Evolutionary conservation across 345 rosid genomes (phyloP).

Genomic region (Tarenaya hassleriana): DNA sequence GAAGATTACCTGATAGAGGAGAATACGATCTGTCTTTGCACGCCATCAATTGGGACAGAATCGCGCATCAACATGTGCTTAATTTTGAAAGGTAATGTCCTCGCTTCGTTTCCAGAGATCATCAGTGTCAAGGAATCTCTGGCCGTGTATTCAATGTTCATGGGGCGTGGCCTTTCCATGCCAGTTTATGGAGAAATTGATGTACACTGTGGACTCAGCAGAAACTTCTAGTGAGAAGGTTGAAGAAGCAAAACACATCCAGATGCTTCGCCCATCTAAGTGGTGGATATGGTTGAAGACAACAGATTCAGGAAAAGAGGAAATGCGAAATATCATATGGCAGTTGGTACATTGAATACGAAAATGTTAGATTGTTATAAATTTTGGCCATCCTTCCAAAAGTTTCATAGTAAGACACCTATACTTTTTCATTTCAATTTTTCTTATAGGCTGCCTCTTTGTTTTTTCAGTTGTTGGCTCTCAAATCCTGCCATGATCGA

Average conservation of each 20-base stretch:
- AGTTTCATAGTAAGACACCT: conserved; percentile 3
- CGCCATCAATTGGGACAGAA: too few relatives aligned
- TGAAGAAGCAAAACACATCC: conserved; percentile 49
- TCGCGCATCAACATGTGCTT: too few relatives aligned
- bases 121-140: too few relatives aligned
- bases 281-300: conserved; percentile 99
- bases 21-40: too few relatives aligned
- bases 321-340: conserved; percentile 75
- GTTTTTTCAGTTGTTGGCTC: conserved; percentile 58
- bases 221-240: conserved; percentile 39
- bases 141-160: too few relatives aligned
- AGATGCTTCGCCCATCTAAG: conserved; percentile 71
- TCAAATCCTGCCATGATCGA: conserved; percentile 90
- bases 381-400: conserved; percentile 13
- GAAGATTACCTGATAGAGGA: too few relatives aligned
- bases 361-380: conserved; percentile 18
- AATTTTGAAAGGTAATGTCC: too few relatives aligned
- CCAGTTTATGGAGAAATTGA: too few relatives aligned
- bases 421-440: conserved; percentile 2
- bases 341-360: conserved; percentile 55
- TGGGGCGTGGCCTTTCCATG: conserved; percentile 80
- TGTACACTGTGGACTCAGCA: conserved; percentile 65
- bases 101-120: too few relatives aligned
- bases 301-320: conserved; percentile 72
- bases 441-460: conserved; percentile 7